Evolutionary conservation across 768 basidiomycete species (phyloP), one percentile per base, ranked within the genome.

Genomic region (Lanmaoa rubissima): DNA sequence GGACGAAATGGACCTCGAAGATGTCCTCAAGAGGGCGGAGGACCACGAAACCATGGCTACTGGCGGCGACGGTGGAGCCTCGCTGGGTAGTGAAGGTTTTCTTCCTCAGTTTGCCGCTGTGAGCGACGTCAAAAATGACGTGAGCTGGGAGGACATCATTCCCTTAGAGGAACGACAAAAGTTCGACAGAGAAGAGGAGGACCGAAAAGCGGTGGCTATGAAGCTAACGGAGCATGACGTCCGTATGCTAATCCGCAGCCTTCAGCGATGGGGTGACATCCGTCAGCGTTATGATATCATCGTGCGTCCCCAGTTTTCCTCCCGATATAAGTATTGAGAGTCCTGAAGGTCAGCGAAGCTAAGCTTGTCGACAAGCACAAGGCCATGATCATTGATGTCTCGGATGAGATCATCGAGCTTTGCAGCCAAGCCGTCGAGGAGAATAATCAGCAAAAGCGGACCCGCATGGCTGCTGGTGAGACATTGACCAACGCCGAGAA

Each of bases 61-160:
- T 35, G 83, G 79, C 44, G 88, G 86, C 46, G 92, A 92, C 52
- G 90, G 89, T 55, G 92, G 92, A 45, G 84, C 94, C 13, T 98
- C 97, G 4, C 82, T 97, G 19, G 97, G 97, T 72, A 96, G 97
- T 47, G 94, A 98, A 76, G 86, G 89, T 55, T 99, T 99, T 84
- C 81, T 99, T 51, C 87, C 94, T 26, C 88, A 92, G 61, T 96
- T 98, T 70, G 95, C 96, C 21, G 88, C 87, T 48, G 92, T 98
- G 62, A 97, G 94, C 73, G 97, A 99, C 71, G 87, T 99, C 69
- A 98, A 98, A 82, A 93, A 94, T 69, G 96, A 98, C 75, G 93
- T 96, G 85, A 93, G 73, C 66, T 98, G 97, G 97, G 97, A 99
- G 69, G 97, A 98, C 59, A 98, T 99, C 73, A 98, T 99, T 64